Evolutionary conservation across 192 early-diverging fungal genomes (phyloP), one percentile per base, ranked within the genome.

Genomic region (Backusella mclennaniae): DNA sequence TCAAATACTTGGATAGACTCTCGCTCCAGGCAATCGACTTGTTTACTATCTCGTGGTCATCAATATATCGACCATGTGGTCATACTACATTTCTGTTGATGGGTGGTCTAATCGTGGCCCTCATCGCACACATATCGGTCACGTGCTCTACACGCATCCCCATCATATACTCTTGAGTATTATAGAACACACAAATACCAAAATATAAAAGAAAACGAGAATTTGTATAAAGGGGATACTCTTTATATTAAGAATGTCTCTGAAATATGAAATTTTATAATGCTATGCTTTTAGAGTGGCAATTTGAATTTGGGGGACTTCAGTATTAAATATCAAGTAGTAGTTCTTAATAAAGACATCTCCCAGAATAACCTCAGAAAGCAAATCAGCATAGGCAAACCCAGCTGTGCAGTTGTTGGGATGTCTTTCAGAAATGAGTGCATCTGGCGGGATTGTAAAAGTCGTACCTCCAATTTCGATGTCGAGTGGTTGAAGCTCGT

Each of bases 281-380:
- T 2, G 3, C 0, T 35, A 4, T 33, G n/a, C 53, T 73, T 69
- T 73, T 5, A 82, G 49, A 26, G 79, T 72, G 33, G 79, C 82
- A 35, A 85, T 76, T 67, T 80, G 79, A 36, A 85, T 69, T 23
- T 72, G 35, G 21, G 84, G 84, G 12, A 71, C 73, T 31, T 53
- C 72, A 36, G 73, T 77, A 35, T 80, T 69, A 68, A 85, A 85
- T 19, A 87, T 77, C 42, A 79, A 76, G 69, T 84, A 87, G 69
- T 84, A 77, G 49, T 87, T 79, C 74, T 87, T 87, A 52, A 87
- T 81, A 73, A 87, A 87, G 9, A 85, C 84, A 35, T 87, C 83
- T 9, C 84, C 86, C 0, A 87, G 72, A 39, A 87, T 85, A 73
- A 81, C 82, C 1, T 31, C 31, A 12, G 80, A 31, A 3, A 82